These are phyloP conservation scores for Dictyostelium gargantuum DNA, from an alignment of 208 protist genomes.

Conservation along the genomic window DNA sequence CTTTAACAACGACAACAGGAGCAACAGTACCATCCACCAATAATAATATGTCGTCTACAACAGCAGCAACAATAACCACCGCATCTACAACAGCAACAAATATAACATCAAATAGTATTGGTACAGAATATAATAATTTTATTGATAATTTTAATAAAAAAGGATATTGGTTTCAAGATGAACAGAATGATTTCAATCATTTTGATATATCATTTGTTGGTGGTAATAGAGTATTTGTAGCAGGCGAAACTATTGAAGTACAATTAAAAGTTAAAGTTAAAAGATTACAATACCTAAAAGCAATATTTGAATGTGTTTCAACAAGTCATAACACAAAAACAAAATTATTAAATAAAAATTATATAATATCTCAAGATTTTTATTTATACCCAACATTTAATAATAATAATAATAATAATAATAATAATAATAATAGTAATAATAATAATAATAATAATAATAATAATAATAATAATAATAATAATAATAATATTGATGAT, in stretches of 20 bases:
- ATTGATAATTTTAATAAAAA: background rate
- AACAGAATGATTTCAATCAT: slow-evolving; percentile 1
- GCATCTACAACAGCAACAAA: background rate
- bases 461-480: background rate
- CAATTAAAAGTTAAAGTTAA: slow-evolving; percentile 28
- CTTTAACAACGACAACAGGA: background rate
- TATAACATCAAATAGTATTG: background rate
- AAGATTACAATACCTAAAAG: slow-evolving; percentile 11
- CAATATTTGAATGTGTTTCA: background rate
- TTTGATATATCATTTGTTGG: background rate
- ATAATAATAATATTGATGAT: background rate
- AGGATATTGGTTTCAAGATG: slow-evolving; percentile 1
- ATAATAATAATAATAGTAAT: background rate
- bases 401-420: background rate
- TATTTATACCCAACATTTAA: slow-evolving; percentile 22
- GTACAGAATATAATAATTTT: no score
- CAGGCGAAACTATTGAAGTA: slow-evolving; percentile 2
- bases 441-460: background rate
- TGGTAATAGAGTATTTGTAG: background rate
- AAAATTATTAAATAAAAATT: background rate
- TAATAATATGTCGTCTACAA: background rate
- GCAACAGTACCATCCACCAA: background rate
- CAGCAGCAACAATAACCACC: background rate
- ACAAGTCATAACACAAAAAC: background rate
- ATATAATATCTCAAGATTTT: background rate